Evolutionary conservation across 179 eudicot species (phyloP), one percentile per base, ranked within the genome.

Genomic region (Silene vulgaris): DNA sequence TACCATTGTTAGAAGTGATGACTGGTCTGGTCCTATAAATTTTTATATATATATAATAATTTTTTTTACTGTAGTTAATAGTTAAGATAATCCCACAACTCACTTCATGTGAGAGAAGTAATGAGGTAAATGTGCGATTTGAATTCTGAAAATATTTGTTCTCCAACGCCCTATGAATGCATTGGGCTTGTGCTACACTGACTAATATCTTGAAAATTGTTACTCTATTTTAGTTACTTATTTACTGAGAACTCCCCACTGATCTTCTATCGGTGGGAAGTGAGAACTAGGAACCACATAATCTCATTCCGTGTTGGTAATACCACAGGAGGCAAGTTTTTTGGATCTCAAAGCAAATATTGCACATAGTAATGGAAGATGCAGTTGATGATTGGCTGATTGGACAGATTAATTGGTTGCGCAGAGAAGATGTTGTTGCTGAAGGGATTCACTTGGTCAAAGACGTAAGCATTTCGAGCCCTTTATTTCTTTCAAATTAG

Each of bases 341-440:
- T 79, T 96, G 99, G 99, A 93, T 96, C 75, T 96, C 99, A 79
- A 96, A 93, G 81, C 97, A 96, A 87, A 93, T 96, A 75, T 83
- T 96, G 85, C 99, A 96, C 79, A 76, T 93, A 79, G 88, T 96
- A 78, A 90, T 96, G 99, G 99, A 93, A 83, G 99, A 93, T 75
- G 99, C 99, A 63, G 88, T 96, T 77, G 99, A 96, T 80, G 99
- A 96, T 82, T 93, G 93, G 93, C 89, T 93, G 28, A 76, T 96
- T 61, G 80, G 91, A 88, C 96, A 96, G 84, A 93, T 96, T 71
- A 92, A 89, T 76, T 87, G 85, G 91, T 88, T 96, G 71, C 88
- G 99, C 45, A 89, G 88, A 83, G 99, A 96, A n/a, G 92, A 89
- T 78, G 85, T 88, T 76, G 80, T 96, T 79, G 92, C 97, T 76